Evolutionary conservation across 306 rosid genomes (phyloP), one percentile per base, ranked within the genome.

Genomic region (Pterocarpus macrocarpus): DNA sequence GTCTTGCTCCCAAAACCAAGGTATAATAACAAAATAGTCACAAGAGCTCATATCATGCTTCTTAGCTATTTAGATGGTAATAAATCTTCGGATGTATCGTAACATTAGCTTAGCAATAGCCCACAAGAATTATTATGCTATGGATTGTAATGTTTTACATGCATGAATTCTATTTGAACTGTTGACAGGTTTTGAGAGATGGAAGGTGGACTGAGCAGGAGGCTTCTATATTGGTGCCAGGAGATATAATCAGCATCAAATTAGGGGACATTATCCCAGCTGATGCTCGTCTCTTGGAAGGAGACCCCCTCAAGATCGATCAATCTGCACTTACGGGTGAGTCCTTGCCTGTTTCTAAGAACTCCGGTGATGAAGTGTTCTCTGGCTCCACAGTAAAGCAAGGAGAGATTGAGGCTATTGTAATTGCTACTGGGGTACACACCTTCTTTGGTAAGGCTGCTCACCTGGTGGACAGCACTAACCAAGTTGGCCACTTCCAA

Each of bases 391-490:
- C 98, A 0, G 98, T 92, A 12, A 92, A 94, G 81, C 98, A 94
- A 84, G 98, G 97, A 47, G 98, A 94, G 87, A 45, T 94, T 49
- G 97, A 94, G 87, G 98, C 98, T 15, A 70, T 94, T 79, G 97
- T 94, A 1, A 91, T 92, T n/a, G 98, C 98, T 15, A 94, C 98
- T 7, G 97, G 98, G 2, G 97, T 94, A 0, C 97, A 92, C 73
- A 92, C 98, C 79, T 94, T 94, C 91, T 94, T 94, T 8, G 98
- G 98, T 47, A 94, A 94, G 87, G 98, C 98, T 71, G 98, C 98
- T 82, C 98, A 92, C 73, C 69, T 94, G 62, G 98, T 94, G 1
- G 98, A 94, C 79, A 91, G 87, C 88, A 91, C 97, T 58, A 86
- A 94, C 75, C 88, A 89, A 67, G 89, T 76, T 34, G 98, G 98